phyloP scores from a whole-genome alignment of 1,139 yeast genomes.

The Sporopachydermia cereana region DNA sequence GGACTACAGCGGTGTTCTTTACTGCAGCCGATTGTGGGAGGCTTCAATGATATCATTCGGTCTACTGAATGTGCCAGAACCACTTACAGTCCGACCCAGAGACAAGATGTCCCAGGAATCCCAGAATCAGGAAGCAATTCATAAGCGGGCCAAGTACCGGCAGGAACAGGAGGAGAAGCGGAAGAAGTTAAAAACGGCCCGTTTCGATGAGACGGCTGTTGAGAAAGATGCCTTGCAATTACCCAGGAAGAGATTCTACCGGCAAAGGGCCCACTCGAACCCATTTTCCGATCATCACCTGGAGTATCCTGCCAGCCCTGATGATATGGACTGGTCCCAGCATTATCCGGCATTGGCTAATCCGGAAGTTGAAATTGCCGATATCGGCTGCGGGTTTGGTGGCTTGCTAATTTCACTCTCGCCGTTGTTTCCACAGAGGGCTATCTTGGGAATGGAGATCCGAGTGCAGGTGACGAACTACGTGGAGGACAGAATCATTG shows the following conservation, averaged over 20 bases:
- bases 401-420: constrained; percentile 78
- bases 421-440: constrained; percentile 57
- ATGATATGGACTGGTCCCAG: constrained; percentile 75
- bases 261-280: constrained; percentile 96
- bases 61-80: too few relatives aligned
- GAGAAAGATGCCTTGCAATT: constrained; percentile 29
- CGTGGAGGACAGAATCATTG: constrained; percentile 90
- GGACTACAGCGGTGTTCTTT: too few relatives aligned
- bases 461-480: constrained; percentile 95
- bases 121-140: constrained; percentile 9
- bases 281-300: constrained; percentile 93
- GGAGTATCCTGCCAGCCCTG: constrained; percentile 77
- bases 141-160: constrained; percentile 28
- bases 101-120: too few relatives aligned
- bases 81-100: too few relatives aligned
- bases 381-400: constrained; percentile 97
- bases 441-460: constrained; percentile 91
- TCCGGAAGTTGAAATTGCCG: constrained; percentile 75
- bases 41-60: too few relatives aligned
- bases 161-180: constrained; percentile 28
- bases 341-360: constrained; percentile 55
- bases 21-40: too few relatives aligned
- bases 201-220: constrained; percentile 18
- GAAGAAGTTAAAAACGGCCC: constrained; percentile 22
- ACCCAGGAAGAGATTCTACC: constrained; percentile 77